Conservation (phyloP, 441 rosid species). For the Breynia disticha region DNA sequence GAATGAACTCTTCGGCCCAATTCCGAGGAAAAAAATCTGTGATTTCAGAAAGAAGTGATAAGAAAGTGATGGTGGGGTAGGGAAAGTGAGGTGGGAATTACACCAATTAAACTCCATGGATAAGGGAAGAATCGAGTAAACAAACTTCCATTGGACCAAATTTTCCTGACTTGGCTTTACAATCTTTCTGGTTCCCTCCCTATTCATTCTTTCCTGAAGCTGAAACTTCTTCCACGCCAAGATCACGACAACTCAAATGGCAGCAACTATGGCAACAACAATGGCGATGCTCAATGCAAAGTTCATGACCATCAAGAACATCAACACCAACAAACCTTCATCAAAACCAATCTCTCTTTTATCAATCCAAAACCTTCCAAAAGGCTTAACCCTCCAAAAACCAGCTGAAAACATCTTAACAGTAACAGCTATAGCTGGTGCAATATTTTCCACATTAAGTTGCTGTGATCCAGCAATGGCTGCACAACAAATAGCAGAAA, state of each 20-base stretch:
- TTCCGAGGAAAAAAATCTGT: background rate
- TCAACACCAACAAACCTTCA: constrained; percentile 17
- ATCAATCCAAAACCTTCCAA: constrained; percentile 35
- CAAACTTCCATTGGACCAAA: constrained; percentile 36
- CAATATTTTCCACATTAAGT: constrained; percentile 60
- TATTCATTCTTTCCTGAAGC: too few species aligned
- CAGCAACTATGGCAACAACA: constrained; percentile 61
- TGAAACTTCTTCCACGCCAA: constrained; percentile 1
- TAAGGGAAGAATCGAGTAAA: constrained; percentile 51
- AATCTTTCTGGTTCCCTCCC: constrained; percentile 19
- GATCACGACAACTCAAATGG: constrained; percentile 31
- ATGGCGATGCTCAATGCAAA: constrained; percentile 49
- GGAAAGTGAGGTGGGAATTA: constrained; percentile 33
- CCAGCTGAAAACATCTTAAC: constrained; percentile 18
- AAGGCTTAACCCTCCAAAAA: constrained; percentile 30
- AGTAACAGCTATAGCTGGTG: constrained; percentile 59
- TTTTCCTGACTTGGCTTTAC: constrained; percentile 19
- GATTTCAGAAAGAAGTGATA: constrained; percentile 18
- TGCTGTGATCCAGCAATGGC: constrained; percentile 69
- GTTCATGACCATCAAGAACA: constrained; percentile 35
- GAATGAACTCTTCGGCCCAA: background rate
- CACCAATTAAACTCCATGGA: constrained; percentile 30
- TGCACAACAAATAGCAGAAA: constrained; percentile 64
- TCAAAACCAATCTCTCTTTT: constrained; percentile 30
- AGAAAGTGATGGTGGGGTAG: constrained; percentile 20